Evolutionary conservation across 2,329 filamentous ascomycete genomes (phyloP), one percentile per base, ranked within the genome.

Genomic region (Cercospora canescens): DNA sequence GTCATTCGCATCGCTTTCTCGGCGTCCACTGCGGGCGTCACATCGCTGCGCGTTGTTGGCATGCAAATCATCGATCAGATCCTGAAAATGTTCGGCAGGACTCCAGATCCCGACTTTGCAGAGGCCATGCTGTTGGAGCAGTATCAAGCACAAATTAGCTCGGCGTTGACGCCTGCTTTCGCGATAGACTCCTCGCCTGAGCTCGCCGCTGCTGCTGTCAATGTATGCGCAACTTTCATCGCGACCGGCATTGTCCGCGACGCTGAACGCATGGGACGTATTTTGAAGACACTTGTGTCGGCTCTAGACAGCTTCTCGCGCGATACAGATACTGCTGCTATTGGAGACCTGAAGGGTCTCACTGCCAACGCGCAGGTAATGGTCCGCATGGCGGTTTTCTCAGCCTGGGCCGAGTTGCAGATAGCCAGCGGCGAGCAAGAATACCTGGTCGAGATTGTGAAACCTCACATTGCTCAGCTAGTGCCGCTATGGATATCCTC

Each of bases 61-160:
- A 81, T 99, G 69, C 94, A 94, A 77, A 96, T 99, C 62, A 93
- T 99, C 63, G 94, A 96, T 67, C 92, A 94, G 64, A 88, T 98
- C 9, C 83, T 99, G 59, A 96, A 94, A 83, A 93, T 97, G 84
- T 99, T 99, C 81, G 95, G 95, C 62, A 94, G 93, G 76, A 93
- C 92, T 1, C 92, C 94, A 1, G 95, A 99, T 79, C 96, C 95
- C 0, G 95, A 99, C 77, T 99, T 99, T 76, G 88, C 94, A n/a
- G 95, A 99, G 79, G 95, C 92, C 0, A 96, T 96, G 80, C 85
- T 99, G 16, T 85, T 99, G 4, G 96, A 99, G 78, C 95, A 99
- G 79, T 99, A 99, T 75, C 96, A 99, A 79, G 95, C 95, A 5
- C 95, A 99, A 76, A 99, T 99, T 76, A 94, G 94, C 74, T 98